These are phyloP conservation scores for Angophora floribunda DNA, from an alignment of 345 rosid genomes.

Conservation along the genomic window DNA sequence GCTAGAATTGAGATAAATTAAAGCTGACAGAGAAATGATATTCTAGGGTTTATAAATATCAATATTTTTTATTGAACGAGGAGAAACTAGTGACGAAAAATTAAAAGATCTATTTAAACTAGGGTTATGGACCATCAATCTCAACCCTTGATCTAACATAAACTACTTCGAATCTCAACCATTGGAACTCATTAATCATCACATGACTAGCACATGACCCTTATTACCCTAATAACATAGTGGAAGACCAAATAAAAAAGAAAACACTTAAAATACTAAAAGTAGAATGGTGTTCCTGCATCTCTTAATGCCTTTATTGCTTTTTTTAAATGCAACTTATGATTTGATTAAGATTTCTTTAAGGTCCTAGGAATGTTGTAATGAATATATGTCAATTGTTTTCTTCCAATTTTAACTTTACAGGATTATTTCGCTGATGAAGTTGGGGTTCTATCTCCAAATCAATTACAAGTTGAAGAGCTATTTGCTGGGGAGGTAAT, in stretches of 20 bases:
- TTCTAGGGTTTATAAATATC: background rate
- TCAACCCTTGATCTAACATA: background rate
- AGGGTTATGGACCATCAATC: background rate
- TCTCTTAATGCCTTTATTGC: background rate
- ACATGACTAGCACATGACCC: background rate
- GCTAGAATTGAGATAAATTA: background rate
- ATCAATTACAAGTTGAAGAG: slow-evolving; percentile 83
- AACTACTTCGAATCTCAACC: background rate
- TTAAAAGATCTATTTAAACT: background rate
- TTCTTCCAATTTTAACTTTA: background rate
- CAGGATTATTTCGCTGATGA: slow-evolving; percentile 95
- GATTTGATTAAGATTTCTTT: background rate
- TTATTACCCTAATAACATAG: background rate
- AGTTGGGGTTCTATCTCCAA: slow-evolving; percentile 92
- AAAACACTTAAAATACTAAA: background rate
- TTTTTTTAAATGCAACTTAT: background rate
- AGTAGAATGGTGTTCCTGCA: background rate
- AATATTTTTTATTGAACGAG: background rate
- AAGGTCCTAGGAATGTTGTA: background rate
- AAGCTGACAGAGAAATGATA: background rate
- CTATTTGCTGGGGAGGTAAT: slow-evolving; percentile 96
- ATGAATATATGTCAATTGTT: background rate
- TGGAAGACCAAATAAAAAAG: background rate
- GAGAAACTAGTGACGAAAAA: background rate
- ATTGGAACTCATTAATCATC: background rate